phyloP scores from a whole-genome alignment of 1,284 basidiomycete species.

The Melampsora americana region DNA sequence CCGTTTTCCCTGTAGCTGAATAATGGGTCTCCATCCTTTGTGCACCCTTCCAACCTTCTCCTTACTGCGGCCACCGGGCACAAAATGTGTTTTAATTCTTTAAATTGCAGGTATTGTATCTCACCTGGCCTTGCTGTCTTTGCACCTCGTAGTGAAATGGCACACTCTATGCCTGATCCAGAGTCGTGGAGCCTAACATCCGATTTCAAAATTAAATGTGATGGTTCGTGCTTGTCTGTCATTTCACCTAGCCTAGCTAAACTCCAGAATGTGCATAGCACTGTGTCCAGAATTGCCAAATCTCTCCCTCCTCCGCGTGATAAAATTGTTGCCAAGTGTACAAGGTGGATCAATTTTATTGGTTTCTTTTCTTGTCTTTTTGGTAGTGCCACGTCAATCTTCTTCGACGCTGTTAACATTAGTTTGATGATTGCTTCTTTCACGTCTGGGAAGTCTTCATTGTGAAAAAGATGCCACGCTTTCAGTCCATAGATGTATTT shows the following conservation, averaged over 20 bases:
- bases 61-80: neutral
- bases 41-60: neutral
- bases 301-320: neutral
- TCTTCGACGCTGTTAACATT: neutral
- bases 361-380: neutral
- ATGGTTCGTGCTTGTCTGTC: neutral
- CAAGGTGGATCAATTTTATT: neutral
- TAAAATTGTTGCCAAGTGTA: neutral
- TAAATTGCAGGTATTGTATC: neutral
- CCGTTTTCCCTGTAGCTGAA: neutral
- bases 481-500: constrained; percentile 11
- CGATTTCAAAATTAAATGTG: neutral
- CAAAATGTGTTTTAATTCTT: neutral
- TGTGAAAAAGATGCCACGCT: constrained; percentile 16
- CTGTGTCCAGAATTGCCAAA: too few species aligned
- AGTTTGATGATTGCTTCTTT: neutral
- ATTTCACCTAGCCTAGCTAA: neutral
- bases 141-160: neutral
- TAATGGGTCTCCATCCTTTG: neutral
- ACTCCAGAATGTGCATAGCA: neutral
- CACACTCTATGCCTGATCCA: neutral
- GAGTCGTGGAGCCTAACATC: too few species aligned
- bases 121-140: neutral
- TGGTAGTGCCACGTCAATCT: neutral
- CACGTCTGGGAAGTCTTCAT: neutral